Percentiles rank a stretch among this genome's conserved stretches.
Conservation (phyloP, 805 yeast genomes). For the Myxozyma mucilagina region DNA sequence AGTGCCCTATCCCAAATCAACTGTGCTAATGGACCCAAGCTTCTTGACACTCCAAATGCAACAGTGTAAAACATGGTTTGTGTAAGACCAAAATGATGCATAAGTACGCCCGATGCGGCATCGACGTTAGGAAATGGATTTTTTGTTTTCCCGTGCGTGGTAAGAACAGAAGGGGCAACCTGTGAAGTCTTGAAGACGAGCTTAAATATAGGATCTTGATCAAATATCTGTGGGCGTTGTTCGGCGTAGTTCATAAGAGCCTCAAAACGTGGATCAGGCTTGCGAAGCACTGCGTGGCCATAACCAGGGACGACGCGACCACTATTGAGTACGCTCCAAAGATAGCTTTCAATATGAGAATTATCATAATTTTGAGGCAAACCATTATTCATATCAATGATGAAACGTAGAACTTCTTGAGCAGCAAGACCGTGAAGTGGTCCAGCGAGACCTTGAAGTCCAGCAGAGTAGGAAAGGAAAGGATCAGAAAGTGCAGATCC, state of each 20-base stretch:
- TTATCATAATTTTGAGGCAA: conserved; percentile 43
- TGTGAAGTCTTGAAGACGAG: conserved; percentile 65
- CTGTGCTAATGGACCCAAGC: conserved; percentile 77
- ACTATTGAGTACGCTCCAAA: conserved; percentile 69
- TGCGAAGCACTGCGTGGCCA: conserved; percentile 84
- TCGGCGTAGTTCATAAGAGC: conserved; percentile 72
- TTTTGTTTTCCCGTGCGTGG: conserved; percentile 79
- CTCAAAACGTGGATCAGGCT: conserved; percentile 77
- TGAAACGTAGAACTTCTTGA: conserved; percentile 79
- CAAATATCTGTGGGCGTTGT: conserved; percentile 51
- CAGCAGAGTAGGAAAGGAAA: conserved; percentile 72
- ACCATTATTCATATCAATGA: conserved; percentile 56
- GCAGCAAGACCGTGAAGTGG: conserved; percentile 85
- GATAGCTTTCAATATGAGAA: conserved; percentile 59
- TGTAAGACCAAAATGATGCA: conserved; percentile 76
- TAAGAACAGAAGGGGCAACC: conserved; percentile 73
- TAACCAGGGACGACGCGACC: conserved; percentile 85
- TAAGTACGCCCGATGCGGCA: conserved; percentile 73
- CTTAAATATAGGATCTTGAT: conserved; percentile 60
- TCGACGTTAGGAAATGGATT: conserved; percentile 87
- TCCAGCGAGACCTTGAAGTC: conserved; percentile 81
- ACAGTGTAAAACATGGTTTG: conserved; percentile 77
- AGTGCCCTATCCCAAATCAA: conserved; percentile 74
- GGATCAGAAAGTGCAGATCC: conserved; percentile 82
- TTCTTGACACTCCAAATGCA: conserved; percentile 78